These are phyloP conservation scores for Poronia punctata DNA, from an alignment of 495 filamentous ascomycete species.

Conservation along the genomic window DNA sequence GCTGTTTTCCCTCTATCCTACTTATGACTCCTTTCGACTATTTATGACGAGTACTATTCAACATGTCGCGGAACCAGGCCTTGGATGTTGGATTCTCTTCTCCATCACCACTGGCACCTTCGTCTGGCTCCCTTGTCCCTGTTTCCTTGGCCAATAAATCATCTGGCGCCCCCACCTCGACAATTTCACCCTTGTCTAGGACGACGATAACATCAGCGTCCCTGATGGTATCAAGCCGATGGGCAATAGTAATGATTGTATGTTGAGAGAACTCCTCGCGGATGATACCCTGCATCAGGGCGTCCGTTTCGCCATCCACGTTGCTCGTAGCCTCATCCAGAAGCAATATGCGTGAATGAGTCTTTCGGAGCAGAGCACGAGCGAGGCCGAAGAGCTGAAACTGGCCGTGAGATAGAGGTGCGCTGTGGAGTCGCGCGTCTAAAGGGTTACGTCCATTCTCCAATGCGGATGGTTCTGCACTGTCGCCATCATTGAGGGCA, in stretches of 20 bases:
- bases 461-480: slow-evolving; percentile 1
- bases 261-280: slow-evolving; percentile 46
- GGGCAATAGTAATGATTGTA: slow-evolving; percentile 52
- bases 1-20: too few species aligned
- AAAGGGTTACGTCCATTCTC: neutral
- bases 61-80: neutral
- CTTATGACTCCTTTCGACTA: neutral
- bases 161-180: slow-evolving; percentile 20
- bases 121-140: neutral
- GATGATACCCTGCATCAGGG: slow-evolving; percentile 50
- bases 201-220: slow-evolving; percentile 31
- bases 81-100: neutral
- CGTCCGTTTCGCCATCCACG: slow-evolving; percentile 51
- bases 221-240: slow-evolving; percentile 50
- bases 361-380: slow-evolving; percentile 6
- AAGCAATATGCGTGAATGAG: slow-evolving; percentile 28
- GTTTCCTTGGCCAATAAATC: slow-evolving; percentile 4
- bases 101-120: neutral
- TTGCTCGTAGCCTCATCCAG: slow-evolving; percentile 30
- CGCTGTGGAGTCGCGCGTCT: neutral
- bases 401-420: slow-evolving; percentile 29
- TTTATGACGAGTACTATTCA: neutral
- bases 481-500: slow-evolving; percentile 35
- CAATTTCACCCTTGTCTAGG: slow-evolving; percentile 20
- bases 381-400: slow-evolving; percentile 42